Conservation (phyloP, 73 alveolate genomes). For the Paraurostyla sp. region DNA sequence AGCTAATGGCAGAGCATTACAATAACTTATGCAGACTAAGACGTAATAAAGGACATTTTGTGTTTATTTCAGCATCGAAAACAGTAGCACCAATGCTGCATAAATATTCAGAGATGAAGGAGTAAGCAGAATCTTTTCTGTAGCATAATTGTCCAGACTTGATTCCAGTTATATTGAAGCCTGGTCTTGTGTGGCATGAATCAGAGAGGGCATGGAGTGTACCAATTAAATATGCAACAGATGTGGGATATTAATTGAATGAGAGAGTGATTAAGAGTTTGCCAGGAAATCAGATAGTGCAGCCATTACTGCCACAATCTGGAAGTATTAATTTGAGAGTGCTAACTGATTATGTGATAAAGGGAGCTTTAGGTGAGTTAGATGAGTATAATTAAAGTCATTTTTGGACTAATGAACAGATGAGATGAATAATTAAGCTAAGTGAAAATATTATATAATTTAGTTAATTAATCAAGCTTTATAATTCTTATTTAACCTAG, state of each 20-base stretch:
- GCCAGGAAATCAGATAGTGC: neutral
- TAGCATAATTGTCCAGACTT: constrained; percentile 48
- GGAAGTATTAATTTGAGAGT: neutral
- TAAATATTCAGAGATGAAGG: constrained; percentile 56
- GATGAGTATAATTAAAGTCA: neutral
- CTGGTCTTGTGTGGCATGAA: constrained; percentile 68
- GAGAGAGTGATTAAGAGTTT: neutral
- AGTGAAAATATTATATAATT: neutral
- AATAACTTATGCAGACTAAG: constrained; percentile 9
- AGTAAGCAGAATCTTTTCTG: constrained; percentile 69
- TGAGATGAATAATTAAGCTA: constrained; percentile 36
- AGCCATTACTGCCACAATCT: constrained; percentile 13
- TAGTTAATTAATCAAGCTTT: neutral
- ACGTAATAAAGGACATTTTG: constrained; percentile 54
- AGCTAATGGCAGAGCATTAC: constrained; percentile 55
- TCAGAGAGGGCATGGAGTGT: constrained; percentile 66
- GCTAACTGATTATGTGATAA: constrained; percentile 39
- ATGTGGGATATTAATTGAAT: constrained; percentile 23
- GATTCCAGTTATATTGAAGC: constrained; percentile 57
- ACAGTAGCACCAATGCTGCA: constrained; percentile 60
- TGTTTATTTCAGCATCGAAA: constrained; percentile 64
- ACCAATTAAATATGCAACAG: constrained; percentile 21
- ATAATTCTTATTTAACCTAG: neutral
- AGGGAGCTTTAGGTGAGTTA: constrained; percentile 59
- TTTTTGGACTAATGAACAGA: constrained; percentile 28